Base-by-base conservation (phyloP, 169 alveolate species). In the Babesia gibsoni region DNA sequence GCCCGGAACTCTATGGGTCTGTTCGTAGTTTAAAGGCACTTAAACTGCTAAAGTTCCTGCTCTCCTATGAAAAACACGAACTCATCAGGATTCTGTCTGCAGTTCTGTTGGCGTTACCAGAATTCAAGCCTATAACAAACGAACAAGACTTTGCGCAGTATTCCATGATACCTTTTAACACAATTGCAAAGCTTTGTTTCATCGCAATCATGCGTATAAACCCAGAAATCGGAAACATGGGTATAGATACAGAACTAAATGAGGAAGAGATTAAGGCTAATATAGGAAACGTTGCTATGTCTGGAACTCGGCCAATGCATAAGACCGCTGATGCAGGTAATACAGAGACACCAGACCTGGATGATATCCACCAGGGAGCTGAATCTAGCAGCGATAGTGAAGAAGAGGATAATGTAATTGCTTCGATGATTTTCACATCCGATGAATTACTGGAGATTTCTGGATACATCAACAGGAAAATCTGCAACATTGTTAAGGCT, bases 131-230 rank as follows among this genome's bases (percentile, higher is more conserved):
- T 2, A 66, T 74, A 18, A 43, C 23, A 30, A 53, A 56, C n/a
- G 52, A 54, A 9, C 84, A 74, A 32, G 79, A 48, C 16, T 74
- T 58, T 57, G 77, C 73, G 9, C 61, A 64, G 68, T 74, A 74
- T 48, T 12, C 67, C 39, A 53, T 64, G 48, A 29, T 74, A 22
- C 54, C 77, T 2, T 20, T 48, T 14, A 64, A 58, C 50, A 74
- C 84, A 22, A 12, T 74, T 23, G 84, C 73, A 18, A 74, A 74
- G 45, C 50, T 74, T 41, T 46, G 64, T 35, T 74, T 58, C 46
- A 29, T 74, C 20, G 84, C 80, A 10, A 7, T 67, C 10, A 63
- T 74, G 79, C 54, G 84, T 5, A 74, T 64, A 14, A 74, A 66
- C 56, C 78, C 84, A 30, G 56, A 56, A 16, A 39, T 41, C 29